Evolutionary conservation across 176 grass and related monocot species (phyloP).

Genomic region (Aechmea fasciata): DNA sequence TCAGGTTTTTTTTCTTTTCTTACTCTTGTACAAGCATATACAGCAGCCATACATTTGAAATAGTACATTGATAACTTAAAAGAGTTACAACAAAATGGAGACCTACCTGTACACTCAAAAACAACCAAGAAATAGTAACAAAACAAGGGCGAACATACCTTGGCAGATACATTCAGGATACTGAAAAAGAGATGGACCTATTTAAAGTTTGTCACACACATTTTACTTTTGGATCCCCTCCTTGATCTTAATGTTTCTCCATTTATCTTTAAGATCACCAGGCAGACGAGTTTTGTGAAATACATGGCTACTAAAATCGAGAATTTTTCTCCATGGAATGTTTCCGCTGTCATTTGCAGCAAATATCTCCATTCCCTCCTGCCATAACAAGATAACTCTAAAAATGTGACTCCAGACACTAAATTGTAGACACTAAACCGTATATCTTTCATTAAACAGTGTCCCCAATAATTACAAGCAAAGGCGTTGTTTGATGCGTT

Average conservation of each 20-base stretch:
- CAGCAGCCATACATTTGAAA: too few relatives aligned
- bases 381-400: not conserved
- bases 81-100: too few relatives aligned
- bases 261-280: slow-evolving; percentile 58
- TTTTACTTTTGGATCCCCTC: slow-evolving; percentile 1
- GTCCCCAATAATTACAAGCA: not conserved
- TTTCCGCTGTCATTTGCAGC: not conserved
- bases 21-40: too few relatives aligned
- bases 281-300: slow-evolving; percentile 50
- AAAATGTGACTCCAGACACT: not conserved
- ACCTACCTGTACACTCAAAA: too few relatives aligned
- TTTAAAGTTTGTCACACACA: too few relatives aligned
- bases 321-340: slow-evolving; percentile 47
- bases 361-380: slow-evolving; percentile 43
- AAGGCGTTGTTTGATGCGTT: too few relatives aligned
- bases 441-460: not conserved
- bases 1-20: too few relatives aligned
- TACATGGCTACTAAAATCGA: slow-evolving; percentile 20
- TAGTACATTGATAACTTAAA: too few relatives aligned
- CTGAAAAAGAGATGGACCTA: too few relatives aligned
- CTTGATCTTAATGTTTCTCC: slow-evolving; percentile 58
- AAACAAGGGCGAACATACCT: too few relatives aligned
- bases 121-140: too few relatives aligned
- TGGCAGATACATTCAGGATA: too few relatives aligned
- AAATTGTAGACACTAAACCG: not conserved